Evolutionary conservation across 2,329 filamentous ascomycete species (phyloP), one percentile per base, ranked within the genome.

Genomic region (Dactylellina haptotyla): DNA sequence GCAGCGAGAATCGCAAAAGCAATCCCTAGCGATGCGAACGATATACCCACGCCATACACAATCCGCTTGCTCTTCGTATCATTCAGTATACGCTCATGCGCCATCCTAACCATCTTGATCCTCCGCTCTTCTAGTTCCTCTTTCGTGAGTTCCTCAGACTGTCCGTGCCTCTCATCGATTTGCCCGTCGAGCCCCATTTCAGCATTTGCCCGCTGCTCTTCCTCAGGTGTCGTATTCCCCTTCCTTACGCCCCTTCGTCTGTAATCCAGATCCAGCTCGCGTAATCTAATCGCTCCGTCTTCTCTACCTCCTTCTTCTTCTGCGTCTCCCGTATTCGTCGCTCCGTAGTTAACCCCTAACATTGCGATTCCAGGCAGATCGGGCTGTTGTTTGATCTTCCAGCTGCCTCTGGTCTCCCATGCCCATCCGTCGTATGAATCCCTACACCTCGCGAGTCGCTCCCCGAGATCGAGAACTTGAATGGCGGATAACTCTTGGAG

Each of bases 191-290:
- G 32, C 32, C 41, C 12, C 41, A 23, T 46, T 46, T 20, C 41
- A n/a, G 18, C 18, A n/a, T 18, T 20, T 18, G 3, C 41, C 18
- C 4, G n/a, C 4, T 6, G 23, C 10, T 12, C 18, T 16, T 53
- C 59, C 18, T 65, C 48, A 34, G 69, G 69, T 18, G 69, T 73
- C 16, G 18, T 61, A 62, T 61, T 54, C 16, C 51, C 37, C 23
- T 1, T 54, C 46, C 26, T 72, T 8, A 10, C 45, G 4, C 25
- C 32, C 30, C 28, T 59, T 6, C 51, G 14, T 32, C 61, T 45
- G 45, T 73, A 73, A 61, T 73, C 61, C 54, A 66, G 28, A 73
- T 73, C 61, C 39, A 73, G 26, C 48, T 66, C 69, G 16, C 37
- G 3, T 16, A 62, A 26, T 18, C 10, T 34, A 28, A 64, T 64